Percentiles rank a stretch among this genome's conserved stretches.
phyloP scores from a whole-genome alignment of 192 early-diverging fungal species.

The Backusella mclennaniae region DNA sequence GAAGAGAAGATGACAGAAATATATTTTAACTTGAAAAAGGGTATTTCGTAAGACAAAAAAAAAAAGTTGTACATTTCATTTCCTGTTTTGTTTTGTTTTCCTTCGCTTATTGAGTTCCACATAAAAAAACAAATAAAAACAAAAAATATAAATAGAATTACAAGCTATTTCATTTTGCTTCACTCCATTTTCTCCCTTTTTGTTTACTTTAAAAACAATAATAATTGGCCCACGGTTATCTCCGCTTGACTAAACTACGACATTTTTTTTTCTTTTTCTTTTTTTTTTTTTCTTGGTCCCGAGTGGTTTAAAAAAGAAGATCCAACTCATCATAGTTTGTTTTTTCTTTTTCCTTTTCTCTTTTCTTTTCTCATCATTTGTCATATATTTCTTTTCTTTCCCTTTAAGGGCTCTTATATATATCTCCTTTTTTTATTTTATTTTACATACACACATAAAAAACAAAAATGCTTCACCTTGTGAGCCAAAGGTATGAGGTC shows the following conservation, averaged over 20 bases:
- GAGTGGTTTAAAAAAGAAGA: slow-evolving; percentile 4
- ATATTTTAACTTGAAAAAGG: not conserved
- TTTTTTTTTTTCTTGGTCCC: not conserved
- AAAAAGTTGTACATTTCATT: slow-evolving; percentile 4
- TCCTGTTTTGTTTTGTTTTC: slow-evolving; percentile 2
- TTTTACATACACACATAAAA: not conserved
- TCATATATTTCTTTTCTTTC: not conserved
- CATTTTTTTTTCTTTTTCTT: not conserved
- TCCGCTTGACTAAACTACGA: not conserved
- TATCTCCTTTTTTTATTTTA: not conserved
- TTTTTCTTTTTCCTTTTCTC: not conserved
- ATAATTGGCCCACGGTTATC: not conserved
- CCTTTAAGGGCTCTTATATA: not conserved
- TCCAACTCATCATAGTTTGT: slow-evolving; percentile 6
- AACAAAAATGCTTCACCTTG: slow-evolving; percentile 3
- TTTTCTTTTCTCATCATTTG: not conserved
- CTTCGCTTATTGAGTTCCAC: not conserved
- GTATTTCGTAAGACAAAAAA: not conserved
- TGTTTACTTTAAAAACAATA: not conserved
- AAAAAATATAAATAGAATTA: not conserved
- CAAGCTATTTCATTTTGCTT: not conserved
- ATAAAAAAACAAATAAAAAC: not conserved
- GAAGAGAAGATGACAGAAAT: not conserved
- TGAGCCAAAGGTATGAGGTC: slow-evolving; percentile 26
- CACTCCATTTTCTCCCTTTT: not conserved